Evolutionary conservation across 2,329 filamentous ascomycete species (phyloP).

Genomic region (Didymella keratinophila): DNA sequence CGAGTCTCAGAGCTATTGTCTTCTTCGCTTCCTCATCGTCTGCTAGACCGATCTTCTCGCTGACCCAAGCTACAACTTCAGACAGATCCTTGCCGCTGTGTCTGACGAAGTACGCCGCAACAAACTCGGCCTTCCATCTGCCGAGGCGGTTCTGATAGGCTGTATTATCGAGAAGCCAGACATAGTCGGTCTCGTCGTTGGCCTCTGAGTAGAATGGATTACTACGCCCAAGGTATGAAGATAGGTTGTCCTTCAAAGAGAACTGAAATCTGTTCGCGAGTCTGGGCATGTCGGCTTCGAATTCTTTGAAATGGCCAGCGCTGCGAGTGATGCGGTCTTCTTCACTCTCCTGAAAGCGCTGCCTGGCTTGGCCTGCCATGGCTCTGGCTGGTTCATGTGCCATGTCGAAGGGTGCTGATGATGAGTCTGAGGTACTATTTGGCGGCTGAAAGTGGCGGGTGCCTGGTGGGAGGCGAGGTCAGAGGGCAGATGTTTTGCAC

Average conservation of each 20-base stretch:
- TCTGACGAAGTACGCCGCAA: slow-evolving; percentile 81
- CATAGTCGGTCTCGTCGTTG: slow-evolving; percentile 69
- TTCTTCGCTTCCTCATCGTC: slow-evolving; percentile 59
- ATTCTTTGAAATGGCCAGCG: slow-evolving; percentile 42
- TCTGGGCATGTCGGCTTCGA: slow-evolving; percentile 49
- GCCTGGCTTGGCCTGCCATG: slow-evolving; percentile 40
- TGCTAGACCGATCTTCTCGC: slow-evolving; percentile 71
- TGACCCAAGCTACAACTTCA: slow-evolving; percentile 73
- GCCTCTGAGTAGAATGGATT: slow-evolving; percentile 56
- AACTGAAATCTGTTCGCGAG: slow-evolving; percentile 45
- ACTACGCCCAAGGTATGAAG: slow-evolving; percentile 49
- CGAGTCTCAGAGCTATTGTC: slow-evolving; percentile 72
- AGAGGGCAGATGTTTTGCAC: slow-evolving; percentile 47
- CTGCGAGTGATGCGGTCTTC: slow-evolving; percentile 44
- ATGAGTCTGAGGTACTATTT: slow-evolving; percentile 19
- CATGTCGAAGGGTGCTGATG: slow-evolving; percentile 28
- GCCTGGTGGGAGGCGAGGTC: slow-evolving; percentile 40
- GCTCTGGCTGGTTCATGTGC: slow-evolving; percentile 19
- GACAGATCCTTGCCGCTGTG: slow-evolving; percentile 72
- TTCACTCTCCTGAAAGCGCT: slow-evolving; percentile 43
- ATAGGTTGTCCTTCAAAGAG: slow-evolving; percentile 50
- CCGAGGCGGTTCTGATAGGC: slow-evolving; percentile 68
- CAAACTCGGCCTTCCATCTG: slow-evolving; percentile 81
- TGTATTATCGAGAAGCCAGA: slow-evolving; percentile 93
- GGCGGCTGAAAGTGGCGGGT: slow-evolving; percentile 23